Evolutionary conservation across 2,329 filamentous ascomycete genomes (phyloP).

Genomic region (Rhinocladiella mackenziei): DNA sequence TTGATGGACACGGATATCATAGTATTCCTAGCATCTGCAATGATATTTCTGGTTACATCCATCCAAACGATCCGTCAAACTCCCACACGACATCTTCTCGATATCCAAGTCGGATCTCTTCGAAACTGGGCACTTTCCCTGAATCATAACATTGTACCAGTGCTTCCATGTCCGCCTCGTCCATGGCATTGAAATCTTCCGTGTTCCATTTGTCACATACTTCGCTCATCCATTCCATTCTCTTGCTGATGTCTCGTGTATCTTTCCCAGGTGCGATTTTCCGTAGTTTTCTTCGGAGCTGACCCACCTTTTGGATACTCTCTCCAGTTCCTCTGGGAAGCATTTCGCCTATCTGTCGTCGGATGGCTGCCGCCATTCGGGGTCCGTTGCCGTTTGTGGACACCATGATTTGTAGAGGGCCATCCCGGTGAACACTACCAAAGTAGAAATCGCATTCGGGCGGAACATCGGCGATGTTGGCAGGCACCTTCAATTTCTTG

Average conservation of each 20-base stretch:
- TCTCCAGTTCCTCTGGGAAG: slow-evolving; percentile 77
- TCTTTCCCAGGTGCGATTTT: slow-evolving; percentile 62
- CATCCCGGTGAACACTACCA: slow-evolving; percentile 89
- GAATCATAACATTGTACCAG: slow-evolving; percentile 69
- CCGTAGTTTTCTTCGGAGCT: slow-evolving; percentile 72
- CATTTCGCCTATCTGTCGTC: slow-evolving; percentile 71
- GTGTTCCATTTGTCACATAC: slow-evolving; percentile 85
- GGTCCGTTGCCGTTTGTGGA: slow-evolving; percentile 97
- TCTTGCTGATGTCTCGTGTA: slow-evolving; percentile 32
- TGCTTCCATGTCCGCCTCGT: slow-evolving; percentile 76
- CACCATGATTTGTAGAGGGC: slow-evolving; percentile 96
- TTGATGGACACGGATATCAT: neutral
- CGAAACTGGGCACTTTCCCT: slow-evolving; percentile 38
- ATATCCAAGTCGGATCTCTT: slow-evolving; percentile 33
- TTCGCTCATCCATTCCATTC: slow-evolving; percentile 69
- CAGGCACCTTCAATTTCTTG: slow-evolving; percentile 75
- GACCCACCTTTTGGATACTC: slow-evolving; percentile 80
- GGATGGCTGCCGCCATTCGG: slow-evolving; percentile 79
- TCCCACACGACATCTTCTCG: slow-evolving; percentile 26
- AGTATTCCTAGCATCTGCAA: neutral
- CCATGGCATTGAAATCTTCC: slow-evolving; percentile 78
- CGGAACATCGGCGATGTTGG: slow-evolving; percentile 95
- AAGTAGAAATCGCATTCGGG: slow-evolving; percentile 99
- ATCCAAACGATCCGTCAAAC: slow-evolving; percentile 30
- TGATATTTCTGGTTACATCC: slow-evolving; percentile 20